Conservation (phyloP, 352 stramenopile species). For the Phytophthora sp. region DNA sequence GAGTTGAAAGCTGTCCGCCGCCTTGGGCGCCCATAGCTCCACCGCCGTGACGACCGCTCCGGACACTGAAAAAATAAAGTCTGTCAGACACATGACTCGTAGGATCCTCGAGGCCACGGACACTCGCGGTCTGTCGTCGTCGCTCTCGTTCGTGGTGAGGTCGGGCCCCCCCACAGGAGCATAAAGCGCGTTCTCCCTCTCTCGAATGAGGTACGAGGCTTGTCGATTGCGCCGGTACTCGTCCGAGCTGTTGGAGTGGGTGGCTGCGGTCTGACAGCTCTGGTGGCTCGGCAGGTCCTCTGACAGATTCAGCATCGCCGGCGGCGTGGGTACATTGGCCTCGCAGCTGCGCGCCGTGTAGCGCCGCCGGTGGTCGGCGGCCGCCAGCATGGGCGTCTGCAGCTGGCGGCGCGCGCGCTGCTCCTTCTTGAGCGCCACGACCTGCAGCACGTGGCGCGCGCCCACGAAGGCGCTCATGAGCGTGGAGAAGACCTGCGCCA, state of each 20-base stretch:
- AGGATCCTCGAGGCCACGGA: constrained; percentile 71
- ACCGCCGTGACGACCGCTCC: constrained; percentile 63
- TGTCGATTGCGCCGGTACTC: constrained; percentile 36
- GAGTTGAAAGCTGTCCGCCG: constrained; percentile 54
- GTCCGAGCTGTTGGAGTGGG: constrained; percentile 38
- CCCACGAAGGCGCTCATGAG: constrained; percentile 73
- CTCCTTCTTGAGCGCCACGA: constrained; percentile 44
- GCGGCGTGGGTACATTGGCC: constrained; percentile 12
- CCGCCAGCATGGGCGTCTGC: constrained; percentile 45
- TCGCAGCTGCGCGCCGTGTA: constrained; percentile 20
- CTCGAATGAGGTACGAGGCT: constrained; percentile 22
- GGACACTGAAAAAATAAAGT: constrained; percentile 73
- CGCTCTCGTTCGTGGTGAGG: constrained; percentile 34
- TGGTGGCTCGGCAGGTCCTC: constrained; percentile 8
- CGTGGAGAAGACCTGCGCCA: constrained; percentile 71
- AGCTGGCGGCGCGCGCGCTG: constrained; percentile 27
- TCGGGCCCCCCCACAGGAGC: constrained; percentile 24
- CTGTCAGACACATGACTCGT: constrained; percentile 71
- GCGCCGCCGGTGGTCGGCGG: constrained; percentile 10
- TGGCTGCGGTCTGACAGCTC: constrained; percentile 26
- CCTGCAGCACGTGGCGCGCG: constrained; percentile 64
- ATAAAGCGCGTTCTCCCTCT: constrained; percentile 39
- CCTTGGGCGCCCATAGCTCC: constrained; percentile 42
- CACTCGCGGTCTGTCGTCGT: constrained; percentile 41
- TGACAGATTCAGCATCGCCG: constrained; percentile 16